A percentile compares a stretch with the other conserved stretches of the same genome.
phyloP scores from a whole-genome alignment of 2,329 filamentous ascomycete species.

The Neoscytalidium dimidiatum region DNA sequence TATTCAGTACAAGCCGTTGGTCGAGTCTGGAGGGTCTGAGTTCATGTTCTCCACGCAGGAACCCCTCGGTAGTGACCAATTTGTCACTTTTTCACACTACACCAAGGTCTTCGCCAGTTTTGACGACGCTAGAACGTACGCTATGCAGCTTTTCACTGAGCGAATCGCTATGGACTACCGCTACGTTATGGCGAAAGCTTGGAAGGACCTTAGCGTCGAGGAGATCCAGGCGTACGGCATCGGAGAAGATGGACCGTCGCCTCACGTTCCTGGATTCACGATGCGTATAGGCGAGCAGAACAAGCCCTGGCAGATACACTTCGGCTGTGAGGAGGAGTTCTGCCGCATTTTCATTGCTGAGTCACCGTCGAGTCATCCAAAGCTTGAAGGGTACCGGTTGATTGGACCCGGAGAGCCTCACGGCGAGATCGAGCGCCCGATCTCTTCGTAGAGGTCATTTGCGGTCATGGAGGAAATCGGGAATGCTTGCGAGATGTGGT shows the following conservation, averaged over 20 bases:
- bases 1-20: background rate
- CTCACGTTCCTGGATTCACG: background rate
- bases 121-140: background rate
- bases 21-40: background rate
- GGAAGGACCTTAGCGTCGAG: background rate
- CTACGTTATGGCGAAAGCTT: background rate
- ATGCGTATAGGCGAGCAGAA: background rate
- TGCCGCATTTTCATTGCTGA: background rate
- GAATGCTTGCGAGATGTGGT: background rate
- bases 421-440: background rate
- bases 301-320: background rate
- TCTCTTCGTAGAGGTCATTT: background rate
- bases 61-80: too few relatives aligned
- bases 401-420: background rate
- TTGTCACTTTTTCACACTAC: background rate
- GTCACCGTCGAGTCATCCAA: background rate
- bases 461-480: background rate
- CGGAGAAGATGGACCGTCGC: background rate
- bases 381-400: background rate
- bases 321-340: slow-evolving; percentile 8
- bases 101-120: background rate
- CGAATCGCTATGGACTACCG: background rate
- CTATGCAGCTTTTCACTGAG: background rate
- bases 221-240: background rate
- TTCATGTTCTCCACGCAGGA: background rate